phyloP scores from a whole-genome alignment of 164 flowering plant genomes.

The Dillenia turbinata region DNA sequence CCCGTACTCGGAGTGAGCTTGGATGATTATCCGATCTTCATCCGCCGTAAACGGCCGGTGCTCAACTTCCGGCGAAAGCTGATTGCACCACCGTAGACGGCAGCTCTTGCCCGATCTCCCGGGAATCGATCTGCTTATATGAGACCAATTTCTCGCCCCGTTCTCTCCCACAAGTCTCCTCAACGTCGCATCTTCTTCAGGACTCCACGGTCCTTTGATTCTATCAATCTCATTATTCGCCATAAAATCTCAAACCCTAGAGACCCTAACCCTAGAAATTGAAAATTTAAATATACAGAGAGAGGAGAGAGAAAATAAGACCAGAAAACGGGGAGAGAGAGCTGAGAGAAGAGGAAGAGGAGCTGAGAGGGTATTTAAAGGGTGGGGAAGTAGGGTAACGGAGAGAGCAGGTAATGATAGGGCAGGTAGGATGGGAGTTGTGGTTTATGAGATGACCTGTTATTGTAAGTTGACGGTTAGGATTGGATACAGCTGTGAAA shows the following conservation, averaged over 20 bases:
- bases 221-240: constrained; percentile 11
- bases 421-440: no score
- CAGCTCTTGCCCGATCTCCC: constrained; percentile 60
- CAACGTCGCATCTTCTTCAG: constrained; percentile 40
- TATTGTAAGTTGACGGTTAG: no score
- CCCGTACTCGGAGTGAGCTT: constrained; percentile 35
- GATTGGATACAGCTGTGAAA: neutral
- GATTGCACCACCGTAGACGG: constrained; percentile 58
- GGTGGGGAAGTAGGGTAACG: constrained; percentile 2
- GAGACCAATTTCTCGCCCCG: constrained; percentile 54
- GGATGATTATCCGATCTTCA: constrained; percentile 39
- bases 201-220: constrained; percentile 59
- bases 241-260: neutral
- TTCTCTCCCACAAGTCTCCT: constrained; percentile 23
- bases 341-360: neutral
- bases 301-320: neutral
- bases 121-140: constrained; percentile 38
- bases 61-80: constrained; percentile 48
- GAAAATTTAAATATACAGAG: neutral
- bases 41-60: constrained; percentile 42
- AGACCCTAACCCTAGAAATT: constrained; percentile 2
- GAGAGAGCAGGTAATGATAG: neutral
- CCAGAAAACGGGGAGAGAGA: neutral
- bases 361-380: neutral
- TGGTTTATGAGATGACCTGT: no score